Percentiles rank a stretch among this genome's conserved stretches.
These are phyloP conservation scores for Pinus tabuliformis DNA, from an alignment of 75 land plant genomes.

Conservation along the genomic window DNA sequence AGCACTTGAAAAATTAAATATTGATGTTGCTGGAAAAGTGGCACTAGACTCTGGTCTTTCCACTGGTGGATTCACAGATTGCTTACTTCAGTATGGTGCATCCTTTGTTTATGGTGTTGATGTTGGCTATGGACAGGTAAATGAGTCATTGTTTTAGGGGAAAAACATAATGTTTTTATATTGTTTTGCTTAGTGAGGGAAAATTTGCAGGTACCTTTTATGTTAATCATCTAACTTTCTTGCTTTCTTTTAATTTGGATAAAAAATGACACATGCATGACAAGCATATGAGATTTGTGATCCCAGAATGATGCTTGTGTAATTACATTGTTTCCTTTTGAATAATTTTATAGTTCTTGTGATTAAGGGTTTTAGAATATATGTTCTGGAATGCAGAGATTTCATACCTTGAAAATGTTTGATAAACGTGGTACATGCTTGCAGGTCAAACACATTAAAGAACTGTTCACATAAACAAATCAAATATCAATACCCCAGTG, in stretches of 20 bases:
- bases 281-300: background rate
- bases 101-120: slow-evolving; percentile 93
- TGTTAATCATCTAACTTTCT: background rate
- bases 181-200: background rate
- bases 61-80: slow-evolving; percentile 98
- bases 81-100: slow-evolving; percentile 93
- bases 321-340: background rate
- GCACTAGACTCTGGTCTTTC: slow-evolving; percentile 95
- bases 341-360: background rate
- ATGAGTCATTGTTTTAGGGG: background rate
- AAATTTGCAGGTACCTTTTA: background rate
- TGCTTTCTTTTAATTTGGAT: background rate
- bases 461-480: too few relatives aligned
- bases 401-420: background rate
- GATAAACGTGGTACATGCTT: too few relatives aligned
- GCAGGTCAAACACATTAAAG: too few relatives aligned
- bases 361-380: background rate
- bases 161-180: background rate
- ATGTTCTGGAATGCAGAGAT: background rate
- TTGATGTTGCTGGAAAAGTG: slow-evolving; percentile 78
- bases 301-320: background rate
- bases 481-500: too few relatives aligned
- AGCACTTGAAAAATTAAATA: slow-evolving; percentile 73
- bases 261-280: background rate
- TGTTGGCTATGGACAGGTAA: slow-evolving; percentile 98